These are phyloP conservation scores for Cladophialophora carrionii DNA, from an alignment of 2,329 filamentous ascomycete genomes.

Conservation along the genomic window DNA sequence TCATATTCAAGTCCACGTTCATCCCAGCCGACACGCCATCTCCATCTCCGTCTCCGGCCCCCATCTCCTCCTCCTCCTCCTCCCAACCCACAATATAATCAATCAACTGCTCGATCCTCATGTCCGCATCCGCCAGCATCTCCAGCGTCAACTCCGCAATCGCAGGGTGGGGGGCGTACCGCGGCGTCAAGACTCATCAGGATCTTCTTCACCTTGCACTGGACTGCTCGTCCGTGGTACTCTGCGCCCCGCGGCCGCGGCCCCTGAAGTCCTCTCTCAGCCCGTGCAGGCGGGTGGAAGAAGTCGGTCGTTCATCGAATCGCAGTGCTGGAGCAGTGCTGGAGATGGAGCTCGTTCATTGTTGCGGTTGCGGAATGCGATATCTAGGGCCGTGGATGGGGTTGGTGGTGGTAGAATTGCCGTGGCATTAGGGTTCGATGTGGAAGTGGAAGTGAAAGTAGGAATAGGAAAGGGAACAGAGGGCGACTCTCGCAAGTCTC, in stretches of 20 bases:
- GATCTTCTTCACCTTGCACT: not conserved
- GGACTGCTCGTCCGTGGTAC: not conserved
- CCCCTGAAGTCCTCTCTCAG: not conserved
- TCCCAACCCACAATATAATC: not conserved
- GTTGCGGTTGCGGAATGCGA: not conserved
- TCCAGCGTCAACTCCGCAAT: not conserved
- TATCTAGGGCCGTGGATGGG: not conserved
- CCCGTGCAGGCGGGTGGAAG: not conserved
- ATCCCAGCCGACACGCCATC: not conserved
- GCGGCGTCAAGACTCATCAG: not conserved
- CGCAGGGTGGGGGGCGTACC: not conserved
- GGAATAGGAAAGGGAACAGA: no score
- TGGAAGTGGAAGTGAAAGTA: not conserved
- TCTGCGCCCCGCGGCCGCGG: no score
- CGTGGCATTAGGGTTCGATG: no score
- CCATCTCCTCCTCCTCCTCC: no score
- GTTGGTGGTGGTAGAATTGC: no score
- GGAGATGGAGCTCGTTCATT: not conserved
- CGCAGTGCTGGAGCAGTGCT: not conserved
- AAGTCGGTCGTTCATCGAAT: not conserved
- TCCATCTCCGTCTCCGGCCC: not conserved
- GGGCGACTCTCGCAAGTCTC: no score
- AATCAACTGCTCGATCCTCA: not conserved
- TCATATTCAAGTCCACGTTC: no score
- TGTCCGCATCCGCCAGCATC: not conserved